These are phyloP conservation scores for Haplosporangium sp. DNA, from an alignment of 371 early-diverging fungal species.

Conservation along the genomic window DNA sequence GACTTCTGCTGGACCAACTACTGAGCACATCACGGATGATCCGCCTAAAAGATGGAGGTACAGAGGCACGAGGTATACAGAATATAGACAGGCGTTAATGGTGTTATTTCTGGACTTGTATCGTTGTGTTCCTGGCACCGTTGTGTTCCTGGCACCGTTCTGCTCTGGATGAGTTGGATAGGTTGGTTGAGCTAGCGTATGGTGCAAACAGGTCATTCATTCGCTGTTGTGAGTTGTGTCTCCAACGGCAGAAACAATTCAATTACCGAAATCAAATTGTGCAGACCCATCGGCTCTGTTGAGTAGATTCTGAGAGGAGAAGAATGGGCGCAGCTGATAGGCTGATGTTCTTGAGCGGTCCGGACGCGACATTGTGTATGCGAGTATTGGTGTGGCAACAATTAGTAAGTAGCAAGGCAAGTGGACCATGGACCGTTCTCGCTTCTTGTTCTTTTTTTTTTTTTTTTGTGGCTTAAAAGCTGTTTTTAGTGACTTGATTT, in stretches of 20 bases:
- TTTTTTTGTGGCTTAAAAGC: too few relatives aligned
- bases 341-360: slow-evolving; percentile 48
- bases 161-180: too few relatives aligned
- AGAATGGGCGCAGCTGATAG: slow-evolving; percentile 65
- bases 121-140: too few relatives aligned
- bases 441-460: too few relatives aligned
- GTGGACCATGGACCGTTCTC: too few relatives aligned
- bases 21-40: slow-evolving; percentile 82
- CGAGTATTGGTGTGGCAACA: background rate
- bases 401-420: background rate
- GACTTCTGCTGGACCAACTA: slow-evolving; percentile 91
- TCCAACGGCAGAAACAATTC: too few relatives aligned
- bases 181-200: too few relatives aligned
- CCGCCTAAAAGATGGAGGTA: slow-evolving; percentile 58
- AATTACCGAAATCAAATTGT: slow-evolving; percentile 77
- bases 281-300: slow-evolving; percentile 88
- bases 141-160: too few relatives aligned
- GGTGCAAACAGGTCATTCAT: background rate
- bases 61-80: too few relatives aligned
- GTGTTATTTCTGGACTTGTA: too few relatives aligned
- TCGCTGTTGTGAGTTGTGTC: background rate
- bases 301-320: slow-evolving; percentile 71
- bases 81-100: too few relatives aligned
- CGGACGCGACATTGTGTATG: slow-evolving; percentile 42
- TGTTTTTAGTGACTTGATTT: too few relatives aligned